These are phyloP conservation scores for Wickerhamomyces chaumierensis DNA, from an alignment of 805 yeast species.

Conservation along the genomic window DNA sequence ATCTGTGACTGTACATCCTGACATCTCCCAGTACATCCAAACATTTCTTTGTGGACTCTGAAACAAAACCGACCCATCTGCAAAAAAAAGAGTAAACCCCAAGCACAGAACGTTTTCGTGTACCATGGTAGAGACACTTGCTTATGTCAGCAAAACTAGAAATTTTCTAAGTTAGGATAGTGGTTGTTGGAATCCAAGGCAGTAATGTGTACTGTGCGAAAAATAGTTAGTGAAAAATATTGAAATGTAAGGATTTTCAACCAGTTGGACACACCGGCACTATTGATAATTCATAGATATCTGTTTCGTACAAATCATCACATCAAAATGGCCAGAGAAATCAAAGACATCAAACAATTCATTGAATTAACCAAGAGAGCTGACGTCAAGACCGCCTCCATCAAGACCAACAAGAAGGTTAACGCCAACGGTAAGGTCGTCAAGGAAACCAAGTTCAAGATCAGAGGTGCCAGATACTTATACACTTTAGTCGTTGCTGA, in stretches of 20 bases:
- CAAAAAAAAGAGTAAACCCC: background rate
- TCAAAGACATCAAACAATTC: slow-evolving; percentile 94
- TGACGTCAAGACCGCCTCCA: slow-evolving; percentile 86
- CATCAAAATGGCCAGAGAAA: slow-evolving; percentile 37
- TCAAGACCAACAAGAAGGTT: slow-evolving; percentile 84
- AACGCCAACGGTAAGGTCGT: slow-evolving; percentile 72
- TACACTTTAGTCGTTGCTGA: slow-evolving; percentile 95
- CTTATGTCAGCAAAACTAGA: background rate
- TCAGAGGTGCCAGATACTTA: slow-evolving; percentile 89
- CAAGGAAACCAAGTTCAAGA: slow-evolving; percentile 98
- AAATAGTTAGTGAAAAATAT: slow-evolving; percentile 1
- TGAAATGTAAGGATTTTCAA: slow-evolving; percentile 12
- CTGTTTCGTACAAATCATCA: slow-evolving; percentile 6
- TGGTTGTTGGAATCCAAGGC: background rate
- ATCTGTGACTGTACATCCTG: background rate
- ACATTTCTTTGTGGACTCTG: background rate
- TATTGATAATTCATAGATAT: background rate
- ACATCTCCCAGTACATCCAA: background rate
- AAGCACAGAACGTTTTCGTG: background rate
- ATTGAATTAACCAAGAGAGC: slow-evolving; percentile 94
- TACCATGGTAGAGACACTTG: background rate
- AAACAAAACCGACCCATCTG: no score
- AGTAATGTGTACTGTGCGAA: background rate
- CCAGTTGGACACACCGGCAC: background rate
- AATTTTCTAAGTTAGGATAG: background rate